These are phyloP conservation scores for Rhizophora apiculata DNA, from an alignment of 345 rosid species.

Conservation along the genomic window DNA sequence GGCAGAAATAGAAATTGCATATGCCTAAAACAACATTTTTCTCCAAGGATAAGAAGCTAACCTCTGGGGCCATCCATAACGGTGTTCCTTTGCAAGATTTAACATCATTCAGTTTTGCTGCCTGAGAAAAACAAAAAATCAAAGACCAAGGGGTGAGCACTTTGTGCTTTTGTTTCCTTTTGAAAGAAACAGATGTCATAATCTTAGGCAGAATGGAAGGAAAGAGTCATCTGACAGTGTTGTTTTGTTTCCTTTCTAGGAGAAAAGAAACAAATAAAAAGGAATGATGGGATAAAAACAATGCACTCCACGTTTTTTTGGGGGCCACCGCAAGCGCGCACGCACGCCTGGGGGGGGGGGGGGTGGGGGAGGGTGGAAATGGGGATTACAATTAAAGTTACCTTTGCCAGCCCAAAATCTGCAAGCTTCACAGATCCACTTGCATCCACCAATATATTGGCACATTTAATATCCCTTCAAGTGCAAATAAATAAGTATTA, in stretches of 20 bases:
- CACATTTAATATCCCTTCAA: conserved; percentile 44
- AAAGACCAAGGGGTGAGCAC: neutral
- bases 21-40: neutral
- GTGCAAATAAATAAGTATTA: neutral
- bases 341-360: neutral
- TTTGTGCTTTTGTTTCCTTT: too few relatives aligned
- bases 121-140: conserved; percentile 12
- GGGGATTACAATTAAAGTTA: neutral
- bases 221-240: too few relatives aligned
- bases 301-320: too few relatives aligned
- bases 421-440: conserved; percentile 39
- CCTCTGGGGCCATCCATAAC: conserved; percentile 35
- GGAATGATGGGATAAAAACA: too few relatives aligned
- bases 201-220: too few relatives aligned
- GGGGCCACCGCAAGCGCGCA: too few relatives aligned
- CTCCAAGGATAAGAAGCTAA: neutral
- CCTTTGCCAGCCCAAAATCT: conserved; percentile 44
- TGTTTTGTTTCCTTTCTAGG: too few relatives aligned
- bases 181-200: too few relatives aligned
- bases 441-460: conserved; percentile 36
- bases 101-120: conserved; percentile 21
- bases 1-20: neutral
- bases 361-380: neutral
- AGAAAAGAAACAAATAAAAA: too few relatives aligned
- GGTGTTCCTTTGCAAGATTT: conserved; percentile 18